A percentile compares a stretch with the other conserved stretches of the same genome.
Conservation (phyloP, 257 asterid species). For the Capsicum pubescens region DNA sequence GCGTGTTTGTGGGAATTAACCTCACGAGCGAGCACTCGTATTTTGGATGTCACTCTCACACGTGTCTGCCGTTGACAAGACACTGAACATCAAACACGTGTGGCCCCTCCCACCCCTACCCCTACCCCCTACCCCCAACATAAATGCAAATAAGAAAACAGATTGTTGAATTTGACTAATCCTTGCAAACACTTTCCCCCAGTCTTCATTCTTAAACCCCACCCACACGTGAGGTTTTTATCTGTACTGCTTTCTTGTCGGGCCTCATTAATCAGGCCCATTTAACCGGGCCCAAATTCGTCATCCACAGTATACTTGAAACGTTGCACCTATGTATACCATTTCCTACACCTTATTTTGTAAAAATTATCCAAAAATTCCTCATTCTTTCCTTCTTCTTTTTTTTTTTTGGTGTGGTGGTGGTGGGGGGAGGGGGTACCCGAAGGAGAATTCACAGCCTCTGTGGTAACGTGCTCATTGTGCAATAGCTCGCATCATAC, state of each 20-base stretch:
- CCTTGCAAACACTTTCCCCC: slow-evolving; percentile 20
- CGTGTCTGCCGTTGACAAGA: slow-evolving; percentile 47
- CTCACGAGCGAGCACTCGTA: neutral
- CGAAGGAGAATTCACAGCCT: no score
- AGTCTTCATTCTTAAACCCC: slow-evolving; percentile 36
- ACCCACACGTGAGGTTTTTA: slow-evolving; percentile 54
- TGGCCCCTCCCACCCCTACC: slow-evolving; percentile 21
- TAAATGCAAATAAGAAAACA: slow-evolving; percentile 29
- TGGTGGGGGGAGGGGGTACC: no score
- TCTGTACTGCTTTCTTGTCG: slow-evolving; percentile 49
- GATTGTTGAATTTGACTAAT: slow-evolving; percentile 49
- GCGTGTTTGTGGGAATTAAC: neutral
- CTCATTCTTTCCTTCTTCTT: neutral
- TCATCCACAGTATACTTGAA: slow-evolving; percentile 27
- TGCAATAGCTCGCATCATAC: no score
- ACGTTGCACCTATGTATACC: slow-evolving; percentile 17
- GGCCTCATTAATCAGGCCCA: slow-evolving; percentile 40
- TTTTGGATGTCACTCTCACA: slow-evolving; percentile 36
- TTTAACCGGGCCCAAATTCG: slow-evolving; percentile 31
- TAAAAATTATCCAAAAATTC: neutral
- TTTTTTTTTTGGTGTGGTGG: no score
- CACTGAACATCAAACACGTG: slow-evolving; percentile 37
- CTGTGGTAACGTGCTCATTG: no score
- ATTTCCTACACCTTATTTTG: neutral
- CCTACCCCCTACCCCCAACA: no score